Conservation (phyloP, 768 basidiomycete genomes). For the Lentinula lateritia region DNA sequence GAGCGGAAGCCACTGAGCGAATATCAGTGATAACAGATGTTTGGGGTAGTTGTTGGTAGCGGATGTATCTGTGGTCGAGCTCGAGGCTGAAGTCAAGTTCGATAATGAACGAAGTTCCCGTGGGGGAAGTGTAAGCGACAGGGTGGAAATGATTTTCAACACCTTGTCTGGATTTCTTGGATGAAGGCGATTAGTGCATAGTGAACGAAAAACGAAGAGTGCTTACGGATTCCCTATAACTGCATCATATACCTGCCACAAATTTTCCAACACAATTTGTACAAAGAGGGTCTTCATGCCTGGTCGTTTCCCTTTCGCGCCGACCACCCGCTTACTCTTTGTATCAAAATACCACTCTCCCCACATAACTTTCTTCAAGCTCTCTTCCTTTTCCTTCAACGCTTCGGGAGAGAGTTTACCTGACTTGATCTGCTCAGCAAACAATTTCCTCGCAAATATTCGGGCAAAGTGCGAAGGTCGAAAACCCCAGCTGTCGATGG, state of each 20-base stretch:
- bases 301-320: slow-evolving; percentile 44
- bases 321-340: slow-evolving; percentile 86
- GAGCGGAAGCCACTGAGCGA: slow-evolving; percentile 93
- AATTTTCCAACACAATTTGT: slow-evolving; percentile 93
- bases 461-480: slow-evolving; percentile 90
- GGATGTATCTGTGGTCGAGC: not conserved
- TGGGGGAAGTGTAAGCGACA: slow-evolving; percentile 78
- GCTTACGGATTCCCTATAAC: slow-evolving; percentile 81
- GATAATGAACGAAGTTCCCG: slow-evolving; percentile 73
- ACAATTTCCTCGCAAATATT: slow-evolving; percentile 81
- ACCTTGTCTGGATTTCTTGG: slow-evolving; percentile 85
- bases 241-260: slow-evolving; percentile 96
- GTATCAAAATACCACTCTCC: slow-evolving; percentile 97
- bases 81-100: not conserved
- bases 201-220: slow-evolving; percentile 14
- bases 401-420: not conserved
- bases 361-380: slow-evolving; percentile 86
- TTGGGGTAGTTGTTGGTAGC: slow-evolving; percentile 63
- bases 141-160: slow-evolving; percentile 76
- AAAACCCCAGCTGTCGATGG: slow-evolving; percentile 98
- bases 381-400: slow-evolving; percentile 69
- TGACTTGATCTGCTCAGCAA: not conserved
- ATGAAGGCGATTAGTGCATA: slow-evolving; percentile 6
- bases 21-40: slow-evolving; percentile 77
- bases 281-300: slow-evolving; percentile 70